phyloP scores from a whole-genome alignment of 129 eudicot genomes.

The carrot (Daucus carota) region DNA sequence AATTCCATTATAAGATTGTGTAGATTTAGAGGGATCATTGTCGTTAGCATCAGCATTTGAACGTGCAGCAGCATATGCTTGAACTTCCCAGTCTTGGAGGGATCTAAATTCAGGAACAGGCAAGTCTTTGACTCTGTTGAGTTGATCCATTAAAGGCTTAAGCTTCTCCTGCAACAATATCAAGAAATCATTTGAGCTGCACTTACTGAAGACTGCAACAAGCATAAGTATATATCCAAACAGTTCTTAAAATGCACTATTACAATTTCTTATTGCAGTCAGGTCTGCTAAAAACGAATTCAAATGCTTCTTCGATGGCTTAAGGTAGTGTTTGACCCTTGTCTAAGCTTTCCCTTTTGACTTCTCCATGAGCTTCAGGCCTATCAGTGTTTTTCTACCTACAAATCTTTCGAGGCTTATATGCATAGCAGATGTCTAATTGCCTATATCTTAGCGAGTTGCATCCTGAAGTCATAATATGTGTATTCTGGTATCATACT shows the following conservation, averaged over 20 bases:
- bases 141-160: constrained; percentile 74
- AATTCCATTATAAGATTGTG: constrained; percentile 51
- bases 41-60: constrained; percentile 43
- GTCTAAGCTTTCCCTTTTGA: too few relatives aligned
- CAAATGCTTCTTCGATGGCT: not conserved
- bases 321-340: too few relatives aligned
- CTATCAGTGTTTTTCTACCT: not conserved
- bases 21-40: constrained; percentile 51
- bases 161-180: constrained; percentile 59
- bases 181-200: not conserved
- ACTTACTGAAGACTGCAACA: not conserved
- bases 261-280: not conserved
- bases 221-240: not conserved
- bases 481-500: not conserved
- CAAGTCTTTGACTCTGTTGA: constrained; percentile 78
- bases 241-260: not conserved
- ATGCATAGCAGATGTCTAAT: not conserved
- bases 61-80: constrained; percentile 67
- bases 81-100: constrained; percentile 89
- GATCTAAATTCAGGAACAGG: constrained; percentile 83
- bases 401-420: not conserved
- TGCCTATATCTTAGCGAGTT: not conserved
- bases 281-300: not conserved
- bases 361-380: not conserved
- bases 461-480: too few relatives aligned